phyloP scores from a whole-genome alignment of 148 eudicot genomes.

The Diospyros kaki region DNA sequence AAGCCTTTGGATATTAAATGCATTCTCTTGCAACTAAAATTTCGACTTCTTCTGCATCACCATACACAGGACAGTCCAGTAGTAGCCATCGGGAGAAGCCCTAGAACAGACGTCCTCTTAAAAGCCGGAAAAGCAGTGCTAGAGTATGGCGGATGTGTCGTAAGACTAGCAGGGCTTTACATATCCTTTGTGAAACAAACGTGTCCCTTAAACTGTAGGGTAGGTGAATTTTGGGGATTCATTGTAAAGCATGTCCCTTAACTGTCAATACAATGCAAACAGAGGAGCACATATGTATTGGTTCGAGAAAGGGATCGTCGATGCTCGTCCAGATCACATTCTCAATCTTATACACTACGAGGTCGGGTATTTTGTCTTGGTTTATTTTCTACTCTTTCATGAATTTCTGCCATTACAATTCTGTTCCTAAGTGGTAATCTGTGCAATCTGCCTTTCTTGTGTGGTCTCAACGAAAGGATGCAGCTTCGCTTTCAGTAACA shows the following conservation, averaged over 20 bases:
- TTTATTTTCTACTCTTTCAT: background rate
- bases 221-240: background rate
- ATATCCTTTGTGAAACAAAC: constrained; percentile 57
- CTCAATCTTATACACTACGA: constrained; percentile 91
- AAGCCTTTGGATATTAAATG: background rate
- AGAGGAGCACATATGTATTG: constrained; percentile 84
- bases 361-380: constrained; percentile 28
- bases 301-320: constrained; percentile 67
- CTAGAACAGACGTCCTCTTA: constrained; percentile 72
- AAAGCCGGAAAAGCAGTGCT: constrained; percentile 68
- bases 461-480: constrained; percentile 49
- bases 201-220: background rate
- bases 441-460: background rate
- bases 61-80: constrained; percentile 52
- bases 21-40: background rate
- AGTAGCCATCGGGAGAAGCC: constrained; percentile 71
- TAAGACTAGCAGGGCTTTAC: constrained; percentile 85
- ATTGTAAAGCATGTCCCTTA: constrained; percentile 21
- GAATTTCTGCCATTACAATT: no score
- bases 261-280: constrained; percentile 69
- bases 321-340: constrained; percentile 80
- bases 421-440: no score
- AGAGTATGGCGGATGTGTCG: constrained; percentile 63
- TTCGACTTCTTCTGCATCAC: constrained; percentile 10
- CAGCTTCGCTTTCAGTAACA: constrained; percentile 65